phyloP scores from a whole-genome alignment of 192 early-diverging fungal genomes.

The Coemansia sp. region DNA sequence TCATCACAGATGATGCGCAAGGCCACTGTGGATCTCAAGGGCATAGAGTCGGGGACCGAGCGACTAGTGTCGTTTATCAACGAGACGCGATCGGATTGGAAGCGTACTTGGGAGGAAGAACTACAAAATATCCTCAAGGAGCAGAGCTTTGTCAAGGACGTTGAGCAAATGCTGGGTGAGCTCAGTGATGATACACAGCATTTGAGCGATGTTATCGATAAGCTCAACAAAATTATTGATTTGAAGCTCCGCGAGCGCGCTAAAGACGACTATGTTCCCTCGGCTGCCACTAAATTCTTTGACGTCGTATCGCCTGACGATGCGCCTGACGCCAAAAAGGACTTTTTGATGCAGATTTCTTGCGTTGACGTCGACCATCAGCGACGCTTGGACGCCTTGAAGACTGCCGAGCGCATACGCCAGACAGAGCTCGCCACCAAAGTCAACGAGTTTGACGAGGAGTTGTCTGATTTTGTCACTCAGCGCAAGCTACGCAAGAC shows the following conservation, averaged over 20 bases:
- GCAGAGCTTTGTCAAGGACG: slow-evolving; percentile 79
- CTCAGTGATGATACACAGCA: slow-evolving; percentile 67
- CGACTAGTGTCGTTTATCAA: slow-evolving; percentile 63
- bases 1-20: slow-evolving; percentile 59
- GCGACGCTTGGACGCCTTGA: slow-evolving; percentile 67
- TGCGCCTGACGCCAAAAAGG: slow-evolving; percentile 65
- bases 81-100: slow-evolving; percentile 72
- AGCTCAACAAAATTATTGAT: slow-evolving; percentile 67
- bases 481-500: slow-evolving; percentile 71
- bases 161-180: slow-evolving; percentile 70
- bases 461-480: slow-evolving; percentile 68
- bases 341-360: slow-evolving; percentile 69
- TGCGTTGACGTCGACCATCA: slow-evolving; percentile 70
- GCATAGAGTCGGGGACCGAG: slow-evolving; percentile 56
- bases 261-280: slow-evolving; percentile 34
- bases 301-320: slow-evolving; percentile 63
- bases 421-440: slow-evolving; percentile 67
- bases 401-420: slow-evolving; percentile 66
- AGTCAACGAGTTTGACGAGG: slow-evolving; percentile 79
- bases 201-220: slow-evolving; percentile 60
- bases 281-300: slow-evolving; percentile 47
- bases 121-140: slow-evolving; percentile 80
- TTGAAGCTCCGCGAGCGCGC: slow-evolving; percentile 54
- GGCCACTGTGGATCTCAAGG: slow-evolving; percentile 58
- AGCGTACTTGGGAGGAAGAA: slow-evolving; percentile 84